These are phyloP conservation scores for Tricholoma hemisulphureum DNA, from an alignment of 768 basidiomycete genomes.

Conservation along the genomic window DNA sequence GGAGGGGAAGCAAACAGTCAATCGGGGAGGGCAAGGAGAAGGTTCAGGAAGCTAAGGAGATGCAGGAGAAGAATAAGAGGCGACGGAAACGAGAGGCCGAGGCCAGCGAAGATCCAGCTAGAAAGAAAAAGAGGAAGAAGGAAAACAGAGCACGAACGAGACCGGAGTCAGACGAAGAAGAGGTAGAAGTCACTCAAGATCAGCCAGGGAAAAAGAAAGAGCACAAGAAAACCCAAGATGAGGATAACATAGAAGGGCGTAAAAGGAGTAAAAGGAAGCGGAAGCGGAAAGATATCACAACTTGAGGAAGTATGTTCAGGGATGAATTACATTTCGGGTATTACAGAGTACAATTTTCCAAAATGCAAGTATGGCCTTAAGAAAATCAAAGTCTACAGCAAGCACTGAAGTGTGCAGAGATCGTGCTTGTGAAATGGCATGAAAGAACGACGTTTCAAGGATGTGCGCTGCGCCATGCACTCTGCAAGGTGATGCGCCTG, in stretches of 20 bases:
- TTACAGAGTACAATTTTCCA: slow-evolving; percentile 7
- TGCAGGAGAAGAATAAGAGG: slow-evolving; percentile 15
- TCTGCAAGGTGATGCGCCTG: slow-evolving; percentile 83
- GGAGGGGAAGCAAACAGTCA: slow-evolving; percentile 15
- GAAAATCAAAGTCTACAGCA: slow-evolving; percentile 15
- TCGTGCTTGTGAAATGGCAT: slow-evolving; percentile 5
- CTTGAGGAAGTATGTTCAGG: background rate
- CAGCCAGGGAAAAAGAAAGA: slow-evolving; percentile 12
- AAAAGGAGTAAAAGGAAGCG: too few species aligned
- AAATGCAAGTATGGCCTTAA: slow-evolving; percentile 15
- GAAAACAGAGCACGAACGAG: background rate
- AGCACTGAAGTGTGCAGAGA: background rate
- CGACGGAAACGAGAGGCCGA: slow-evolving; percentile 13
- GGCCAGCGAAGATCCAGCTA: slow-evolving; percentile 1
- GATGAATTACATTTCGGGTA: slow-evolving; percentile 5
- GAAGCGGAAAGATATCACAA: slow-evolving; percentile 6
- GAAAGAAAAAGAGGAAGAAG: slow-evolving; percentile 8
- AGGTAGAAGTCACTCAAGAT: background rate
- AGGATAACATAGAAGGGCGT: background rate
- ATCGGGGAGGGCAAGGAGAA: slow-evolving; percentile 11
- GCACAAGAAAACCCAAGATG: background rate
- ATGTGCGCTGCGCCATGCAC: slow-evolving; percentile 77
- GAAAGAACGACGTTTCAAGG: slow-evolving; percentile 36
- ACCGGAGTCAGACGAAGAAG: background rate
- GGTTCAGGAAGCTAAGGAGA: slow-evolving; percentile 3